Conservation (phyloP, 2,329 filamentous ascomycete species). For the Sporothrix humicola region DNA sequence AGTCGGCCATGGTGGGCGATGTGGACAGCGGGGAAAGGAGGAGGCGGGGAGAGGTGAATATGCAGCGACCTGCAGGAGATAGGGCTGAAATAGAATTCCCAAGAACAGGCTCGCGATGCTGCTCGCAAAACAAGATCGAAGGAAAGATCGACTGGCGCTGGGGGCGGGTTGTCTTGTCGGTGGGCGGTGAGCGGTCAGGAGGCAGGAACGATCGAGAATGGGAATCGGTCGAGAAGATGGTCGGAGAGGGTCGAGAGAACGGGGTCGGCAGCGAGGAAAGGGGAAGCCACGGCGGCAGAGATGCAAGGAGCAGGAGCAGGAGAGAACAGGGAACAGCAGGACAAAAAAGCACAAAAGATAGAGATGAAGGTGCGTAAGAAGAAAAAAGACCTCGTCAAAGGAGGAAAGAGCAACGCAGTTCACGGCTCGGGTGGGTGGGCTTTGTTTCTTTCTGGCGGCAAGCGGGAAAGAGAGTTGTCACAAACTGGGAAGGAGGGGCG, state of each 20-base stretch:
- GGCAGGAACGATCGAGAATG: constrained; percentile 26
- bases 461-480: constrained; percentile 29
- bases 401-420: constrained; percentile 25
- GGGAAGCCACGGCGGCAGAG: neutral
- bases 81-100: too few species aligned
- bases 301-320: neutral
- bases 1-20: constrained; percentile 62
- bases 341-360: neutral
- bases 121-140: too few species aligned
- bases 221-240: constrained; percentile 7
- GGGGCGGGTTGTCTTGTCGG: neutral
- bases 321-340: neutral
- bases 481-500: constrained; percentile 35
- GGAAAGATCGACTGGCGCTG: neutral
- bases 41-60: neutral
- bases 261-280: constrained; percentile 6
- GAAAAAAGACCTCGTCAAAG: constrained; percentile 11
- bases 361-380: neutral
- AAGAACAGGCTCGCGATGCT: neutral
- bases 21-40: neutral
- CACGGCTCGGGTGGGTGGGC: constrained; percentile 33
- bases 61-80: too few species aligned
- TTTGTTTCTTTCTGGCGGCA: constrained; percentile 26
- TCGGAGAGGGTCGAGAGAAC: constrained; percentile 20
- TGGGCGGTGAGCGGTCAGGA: constrained; percentile 28